Percentiles rank a stretch among this genome's conserved stretches.
These are phyloP conservation scores for Globisporangium ultimum DNA, from an alignment of 352 stramenopile genomes.

Conservation along the genomic window DNA sequence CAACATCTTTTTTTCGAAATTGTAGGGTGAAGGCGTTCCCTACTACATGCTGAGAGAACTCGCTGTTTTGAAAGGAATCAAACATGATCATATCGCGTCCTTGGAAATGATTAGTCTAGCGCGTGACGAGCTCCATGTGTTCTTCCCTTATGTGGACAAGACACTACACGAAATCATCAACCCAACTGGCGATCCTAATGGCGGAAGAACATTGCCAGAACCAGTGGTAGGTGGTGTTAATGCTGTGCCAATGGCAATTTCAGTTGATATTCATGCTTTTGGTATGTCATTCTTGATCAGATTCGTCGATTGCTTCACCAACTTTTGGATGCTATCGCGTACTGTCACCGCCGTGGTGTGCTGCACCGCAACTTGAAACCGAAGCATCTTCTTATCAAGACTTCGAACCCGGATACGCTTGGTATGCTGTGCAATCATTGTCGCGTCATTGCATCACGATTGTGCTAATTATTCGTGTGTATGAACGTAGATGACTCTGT, in stretches of 20 bases:
- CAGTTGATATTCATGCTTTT: conserved; percentile 6
- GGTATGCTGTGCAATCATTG: conserved; percentile 24
- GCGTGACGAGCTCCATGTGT: conserved; percentile 86
- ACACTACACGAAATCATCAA: conserved; percentile 91
- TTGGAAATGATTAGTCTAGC: conserved; percentile 86
- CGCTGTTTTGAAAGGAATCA: conserved; percentile 84
- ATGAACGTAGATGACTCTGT: conserved; percentile 43
- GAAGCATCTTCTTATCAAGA: conserved; percentile 88
- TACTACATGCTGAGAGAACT: conserved; percentile 92
- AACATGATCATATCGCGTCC: conserved; percentile 86
- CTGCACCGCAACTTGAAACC: conserved; percentile 90
- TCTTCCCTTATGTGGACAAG: conserved; percentile 90
- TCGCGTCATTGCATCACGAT: neutral
- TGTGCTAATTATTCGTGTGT: neutral
- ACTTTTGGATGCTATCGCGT: conserved; percentile 84
- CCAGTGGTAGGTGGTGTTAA: conserved; percentile 43
- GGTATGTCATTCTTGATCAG: conserved; percentile 19
- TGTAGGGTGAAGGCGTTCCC: conserved; percentile 85
- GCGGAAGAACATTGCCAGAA: conserved; percentile 71
- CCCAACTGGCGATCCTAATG: conserved; percentile 77
- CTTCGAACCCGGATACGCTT: conserved; percentile 48
- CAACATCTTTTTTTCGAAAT: conserved; percentile 7
- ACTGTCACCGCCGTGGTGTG: conserved; percentile 84
- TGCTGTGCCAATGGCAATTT: neutral
- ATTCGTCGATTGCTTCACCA: conserved; percentile 83